Evolutionary conservation across 2,329 filamentous ascomycete species (phyloP).

Genomic region (Fusarium sp.): DNA sequence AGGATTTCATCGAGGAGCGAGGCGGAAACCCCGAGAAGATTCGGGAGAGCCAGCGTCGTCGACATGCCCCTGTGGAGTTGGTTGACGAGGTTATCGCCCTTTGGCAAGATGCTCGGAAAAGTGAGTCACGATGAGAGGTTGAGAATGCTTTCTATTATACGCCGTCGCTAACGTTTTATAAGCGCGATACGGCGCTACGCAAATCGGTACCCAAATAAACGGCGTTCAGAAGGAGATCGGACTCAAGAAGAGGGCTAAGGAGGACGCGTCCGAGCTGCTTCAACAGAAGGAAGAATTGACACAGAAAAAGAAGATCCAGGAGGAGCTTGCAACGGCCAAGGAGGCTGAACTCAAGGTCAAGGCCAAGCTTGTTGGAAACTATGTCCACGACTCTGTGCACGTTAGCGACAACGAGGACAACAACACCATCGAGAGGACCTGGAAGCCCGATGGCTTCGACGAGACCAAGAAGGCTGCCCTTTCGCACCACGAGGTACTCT

Average conservation of each 20-base stretch:
- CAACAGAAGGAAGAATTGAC: slow-evolving; percentile 84
- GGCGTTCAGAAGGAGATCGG: slow-evolving; percentile 91
- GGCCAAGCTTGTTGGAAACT: slow-evolving; percentile 80
- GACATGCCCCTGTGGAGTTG: slow-evolving; percentile 83
- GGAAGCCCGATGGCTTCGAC: slow-evolving; percentile 82
- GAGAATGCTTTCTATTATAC: slow-evolving; percentile 4
- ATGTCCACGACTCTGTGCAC: slow-evolving; percentile 88
- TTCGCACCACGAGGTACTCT: slow-evolving; percentile 95
- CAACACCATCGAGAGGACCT: slow-evolving; percentile 83
- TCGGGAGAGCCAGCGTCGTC: slow-evolving; percentile 89
- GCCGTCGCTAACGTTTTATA: slow-evolving; percentile 26
- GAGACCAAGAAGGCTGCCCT: slow-evolving; percentile 84
- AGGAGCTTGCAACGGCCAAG: slow-evolving; percentile 83
- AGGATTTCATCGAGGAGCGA: slow-evolving; percentile 86
- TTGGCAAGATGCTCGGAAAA: slow-evolving; percentile 88
- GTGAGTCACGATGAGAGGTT: slow-evolving; percentile 52
- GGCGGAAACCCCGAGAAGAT: slow-evolving; percentile 94
- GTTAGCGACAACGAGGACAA: slow-evolving; percentile 90
- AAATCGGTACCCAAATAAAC: slow-evolving; percentile 90
- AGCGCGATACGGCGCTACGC: slow-evolving; percentile 82
- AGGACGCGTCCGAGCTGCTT: slow-evolving; percentile 86
- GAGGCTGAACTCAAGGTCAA: slow-evolving; percentile 82
- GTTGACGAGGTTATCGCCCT: slow-evolving; percentile 93
- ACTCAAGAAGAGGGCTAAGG: slow-evolving; percentile 93
- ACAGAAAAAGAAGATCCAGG: slow-evolving; percentile 85